Base-by-base conservation (phyloP, 129 eudicot species). In the Oenanthe sinensis region DNA sequence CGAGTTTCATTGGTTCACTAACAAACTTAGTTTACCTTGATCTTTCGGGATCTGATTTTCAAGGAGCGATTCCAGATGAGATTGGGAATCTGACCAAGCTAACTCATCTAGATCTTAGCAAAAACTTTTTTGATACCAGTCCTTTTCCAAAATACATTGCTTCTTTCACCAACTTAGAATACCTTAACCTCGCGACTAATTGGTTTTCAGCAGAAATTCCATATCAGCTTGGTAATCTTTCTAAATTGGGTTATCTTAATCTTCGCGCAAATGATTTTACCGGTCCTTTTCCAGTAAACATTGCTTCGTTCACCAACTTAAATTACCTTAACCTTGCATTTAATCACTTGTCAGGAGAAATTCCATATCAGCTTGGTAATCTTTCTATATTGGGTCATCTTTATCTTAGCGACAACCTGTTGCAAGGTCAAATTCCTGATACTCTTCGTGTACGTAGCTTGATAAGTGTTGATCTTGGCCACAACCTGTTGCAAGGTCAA, bases 181-280 rank as follows among this genome's bases (percentile, higher is more conserved):
- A 37, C 76, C 76, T 80, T 45, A 45, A n/a, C 26, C 48, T 84
- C 0, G 44, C 39, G 8, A 6, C 1, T 3, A 67, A 73, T 45
- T 20, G 43, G 8, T 45, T 79, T 16, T 44, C 16, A n/a, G 82
- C 79, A 65, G 12, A 50, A 13, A 75, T 79, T 55, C 83, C 86
- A 19, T 15, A 30, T 40, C 71, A 84, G 54, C 40, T 79, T 75
- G 83, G 70, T 40, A 72, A 84, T 68, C 79, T 84, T 30, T 47
- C 86, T 12, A 65, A 39, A 6, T 82, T 84, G 79, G n/a, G 14
- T 4, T 5, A 24, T 80, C 88, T 87, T 82, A 77, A 74, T 40
- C 46, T 33, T 33, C 36, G 36, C 36, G 36, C 36, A 33, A 33
- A 33, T 33, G 36, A 33, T 33, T 1, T 33, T 33, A 1, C 19